Conservation (phyloP, 2,329 filamentous ascomycete genomes). For the Fusarium virguliforme region DNA sequence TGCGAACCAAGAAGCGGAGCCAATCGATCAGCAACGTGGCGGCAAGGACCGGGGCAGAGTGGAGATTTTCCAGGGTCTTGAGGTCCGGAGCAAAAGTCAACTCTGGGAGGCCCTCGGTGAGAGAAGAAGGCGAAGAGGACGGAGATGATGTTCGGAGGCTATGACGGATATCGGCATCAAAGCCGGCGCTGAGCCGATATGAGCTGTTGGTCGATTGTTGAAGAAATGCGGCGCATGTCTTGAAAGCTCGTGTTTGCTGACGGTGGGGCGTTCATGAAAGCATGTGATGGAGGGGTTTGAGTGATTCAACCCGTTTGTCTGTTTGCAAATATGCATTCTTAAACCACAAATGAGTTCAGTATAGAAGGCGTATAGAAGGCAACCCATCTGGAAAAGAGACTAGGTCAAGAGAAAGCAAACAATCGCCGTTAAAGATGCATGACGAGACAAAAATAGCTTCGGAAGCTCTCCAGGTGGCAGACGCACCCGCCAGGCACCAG, state of each 20-base stretch:
- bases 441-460: background rate
- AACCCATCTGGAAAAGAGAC: background rate
- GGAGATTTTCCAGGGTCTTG: slow-evolving; percentile 28
- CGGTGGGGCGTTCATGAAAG: background rate
- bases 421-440: background rate
- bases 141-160: slow-evolving; percentile 16
- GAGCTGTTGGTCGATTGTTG: background rate
- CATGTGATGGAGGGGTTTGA: slow-evolving; percentile 18
- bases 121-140: slow-evolving; percentile 26
- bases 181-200: background rate
- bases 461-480: slow-evolving; percentile 11
- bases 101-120: slow-evolving; percentile 36
- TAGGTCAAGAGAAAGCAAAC: background rate
- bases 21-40: slow-evolving; percentile 54
- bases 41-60: slow-evolving; percentile 36
- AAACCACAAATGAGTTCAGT: background rate
- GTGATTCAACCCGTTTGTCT: background rate
- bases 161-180: slow-evolving; percentile 11
- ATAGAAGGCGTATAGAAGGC: too few relatives aligned
- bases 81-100: background rate
- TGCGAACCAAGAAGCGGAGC: slow-evolving; percentile 40
- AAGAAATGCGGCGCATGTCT: background rate
- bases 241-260: slow-evolving; percentile 1
- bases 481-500: slow-evolving; percentile 14
- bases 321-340: background rate